phyloP scores from a whole-genome alignment of 257 asterid genomes.

The Capsicum chinense region DNA sequence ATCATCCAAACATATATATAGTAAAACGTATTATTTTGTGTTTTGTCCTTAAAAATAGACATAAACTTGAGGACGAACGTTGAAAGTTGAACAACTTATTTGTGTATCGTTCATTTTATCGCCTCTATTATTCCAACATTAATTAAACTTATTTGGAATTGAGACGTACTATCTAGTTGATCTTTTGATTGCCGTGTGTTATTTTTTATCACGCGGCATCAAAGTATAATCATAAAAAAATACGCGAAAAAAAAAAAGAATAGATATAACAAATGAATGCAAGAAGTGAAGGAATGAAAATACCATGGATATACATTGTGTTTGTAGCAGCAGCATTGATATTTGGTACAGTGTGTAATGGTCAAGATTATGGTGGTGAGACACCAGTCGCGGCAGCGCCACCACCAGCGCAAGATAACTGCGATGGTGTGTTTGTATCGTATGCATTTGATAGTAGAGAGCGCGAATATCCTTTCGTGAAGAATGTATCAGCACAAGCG shows the following conservation, averaged over 20 bases:
- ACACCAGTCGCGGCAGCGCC: constrained; percentile 42
- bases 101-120: neutral
- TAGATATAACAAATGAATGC: neutral
- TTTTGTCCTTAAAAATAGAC: neutral
- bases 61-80: neutral
- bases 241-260: no score
- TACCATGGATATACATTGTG: constrained; percentile 42
- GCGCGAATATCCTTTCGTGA: constrained; percentile 68
- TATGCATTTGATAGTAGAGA: constrained; percentile 70
- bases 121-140: neutral
- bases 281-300: constrained; percentile 41
- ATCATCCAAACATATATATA: constrained; percentile 33
- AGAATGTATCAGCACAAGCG: constrained; percentile 80
- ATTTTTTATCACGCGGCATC: constrained; percentile 28
- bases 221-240: neutral
- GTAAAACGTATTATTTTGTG: constrained; percentile 36
- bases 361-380: constrained; percentile 53
- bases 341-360: constrained; percentile 30
- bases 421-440: constrained; percentile 70
- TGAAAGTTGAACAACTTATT: neutral
- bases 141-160: constrained; percentile 26
- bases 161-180: constrained; percentile 16
- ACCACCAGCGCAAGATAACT: constrained; percentile 51
- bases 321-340: constrained; percentile 30
- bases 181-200: constrained; percentile 29